Percentiles rank a stretch among this genome's conserved stretches.
Conservation (phyloP, 768 basidiomycete genomes). For the Hericium erinaceus region DNA sequence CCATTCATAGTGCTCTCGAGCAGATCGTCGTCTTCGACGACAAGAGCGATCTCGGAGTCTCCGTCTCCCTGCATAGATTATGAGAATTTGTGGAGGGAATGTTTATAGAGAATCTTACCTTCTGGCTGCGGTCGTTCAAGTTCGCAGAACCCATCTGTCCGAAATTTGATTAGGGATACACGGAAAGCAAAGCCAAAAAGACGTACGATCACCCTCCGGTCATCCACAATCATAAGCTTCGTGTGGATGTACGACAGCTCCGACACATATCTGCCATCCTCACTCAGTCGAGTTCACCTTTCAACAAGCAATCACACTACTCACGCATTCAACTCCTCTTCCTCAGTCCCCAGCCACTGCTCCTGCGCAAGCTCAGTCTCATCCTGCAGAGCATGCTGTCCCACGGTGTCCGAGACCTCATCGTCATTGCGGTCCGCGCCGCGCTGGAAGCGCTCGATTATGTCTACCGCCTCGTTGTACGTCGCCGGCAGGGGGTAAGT, state of each 20-base stretch:
- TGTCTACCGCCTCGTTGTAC: slow-evolving; percentile 57
- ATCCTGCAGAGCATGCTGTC: slow-evolving; percentile 71
- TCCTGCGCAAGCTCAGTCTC: slow-evolving; percentile 58
- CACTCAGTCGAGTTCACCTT: slow-evolving; percentile 12
- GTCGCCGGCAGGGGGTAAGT: slow-evolving; percentile 59
- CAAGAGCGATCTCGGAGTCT: slow-evolving; percentile 89
- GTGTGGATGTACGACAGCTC: slow-evolving; percentile 78
- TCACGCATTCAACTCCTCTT: slow-evolving; percentile 75
- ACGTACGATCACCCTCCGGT: slow-evolving; percentile 78
- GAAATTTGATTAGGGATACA: not conserved
- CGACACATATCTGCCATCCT: slow-evolving; percentile 56
- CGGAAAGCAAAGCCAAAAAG: not conserved
- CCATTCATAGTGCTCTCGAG: slow-evolving; percentile 76
- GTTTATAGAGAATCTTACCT: slow-evolving; percentile 26
- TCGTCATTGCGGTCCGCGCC: slow-evolving; percentile 56
- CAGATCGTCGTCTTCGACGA: slow-evolving; percentile 83
- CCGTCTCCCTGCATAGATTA: slow-evolving; percentile 58
- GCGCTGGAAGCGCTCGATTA: slow-evolving; percentile 61
- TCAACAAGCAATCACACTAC: slow-evolving; percentile 23
- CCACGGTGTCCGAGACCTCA: slow-evolving; percentile 64
- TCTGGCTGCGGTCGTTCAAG: slow-evolving; percentile 81
- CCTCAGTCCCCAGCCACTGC: slow-evolving; percentile 73
- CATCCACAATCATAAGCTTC: slow-evolving; percentile 93
- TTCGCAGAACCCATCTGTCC: slow-evolving; percentile 90
- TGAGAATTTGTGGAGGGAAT: too few species aligned